These are phyloP conservation scores for sweet orange (Citrus sinensis) DNA, from an alignment of 345 rosid genomes.

Conservation along the genomic window DVS_A1.0 CM039169.1:29711001-29711500, in stretches of 20 bases:
- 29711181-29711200: neutral
- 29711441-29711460: neutral
- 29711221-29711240: neutral
- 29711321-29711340: neutral
- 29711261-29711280: too few species aligned
- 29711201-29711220: neutral
- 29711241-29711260: neutral
- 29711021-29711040: neutral
- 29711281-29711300: too few species aligned
- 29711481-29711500: neutral
- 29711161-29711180: neutral
- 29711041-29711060: neutral
- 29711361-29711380: neutral
- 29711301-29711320: neutral
- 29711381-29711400: neutral
- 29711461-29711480: neutral
- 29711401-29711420: neutral
- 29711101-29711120: neutral
- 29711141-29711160: neutral
- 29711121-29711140: neutral
- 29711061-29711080: neutral
- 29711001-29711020: neutral
- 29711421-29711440: neutral
- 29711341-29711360: neutral
- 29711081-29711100: too few species aligned